These are phyloP conservation scores for Carex kokanica DNA, from an alignment of 176 grass and related monocot genomes.

Conservation along the genomic window DNA sequence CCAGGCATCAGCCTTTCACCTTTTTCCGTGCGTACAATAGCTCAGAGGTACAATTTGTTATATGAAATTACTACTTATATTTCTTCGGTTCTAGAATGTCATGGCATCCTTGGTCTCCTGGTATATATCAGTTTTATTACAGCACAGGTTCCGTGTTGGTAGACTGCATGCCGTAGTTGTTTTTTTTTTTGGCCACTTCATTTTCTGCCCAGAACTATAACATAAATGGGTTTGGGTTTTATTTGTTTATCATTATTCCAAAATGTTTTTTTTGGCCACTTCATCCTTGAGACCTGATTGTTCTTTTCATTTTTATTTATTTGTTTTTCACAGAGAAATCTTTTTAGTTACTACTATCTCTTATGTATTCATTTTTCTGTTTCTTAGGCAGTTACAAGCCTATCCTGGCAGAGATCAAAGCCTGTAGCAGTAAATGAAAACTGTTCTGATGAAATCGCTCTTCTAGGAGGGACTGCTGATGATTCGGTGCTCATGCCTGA, in stretches of 20 bases:
- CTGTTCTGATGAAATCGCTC: slow-evolving; percentile 85
- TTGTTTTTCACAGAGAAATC: neutral
- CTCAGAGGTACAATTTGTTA: slow-evolving; percentile 56
- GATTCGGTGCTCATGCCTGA: slow-evolving; percentile 98
- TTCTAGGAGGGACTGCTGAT: slow-evolving; percentile 76
- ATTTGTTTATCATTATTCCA: neutral
- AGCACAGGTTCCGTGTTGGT: slow-evolving; percentile 8
- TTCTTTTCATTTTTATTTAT: slow-evolving; percentile 9
- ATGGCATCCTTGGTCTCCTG: slow-evolving; percentile 5
- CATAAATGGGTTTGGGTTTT: neutral
- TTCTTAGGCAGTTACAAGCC: slow-evolving; percentile 75
- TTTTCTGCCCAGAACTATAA: neutral
- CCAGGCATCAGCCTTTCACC: slow-evolving; percentile 85
- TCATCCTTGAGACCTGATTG: neutral
- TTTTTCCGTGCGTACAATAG: slow-evolving; percentile 85
- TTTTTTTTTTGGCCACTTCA: neutral
- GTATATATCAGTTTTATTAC: slow-evolving; percentile 24
- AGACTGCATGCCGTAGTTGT: neutral
- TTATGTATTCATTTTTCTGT: slow-evolving; percentile 25
- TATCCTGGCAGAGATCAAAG: slow-evolving; percentile 98
- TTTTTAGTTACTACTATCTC: neutral
- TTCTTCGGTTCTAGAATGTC: neutral
- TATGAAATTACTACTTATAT: neutral
- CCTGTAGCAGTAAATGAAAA: slow-evolving; percentile 76
- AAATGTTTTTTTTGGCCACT: neutral